Conservation (phyloP, 2,329 filamentous ascomycete species). For the Passalora sequoiae region DNA sequence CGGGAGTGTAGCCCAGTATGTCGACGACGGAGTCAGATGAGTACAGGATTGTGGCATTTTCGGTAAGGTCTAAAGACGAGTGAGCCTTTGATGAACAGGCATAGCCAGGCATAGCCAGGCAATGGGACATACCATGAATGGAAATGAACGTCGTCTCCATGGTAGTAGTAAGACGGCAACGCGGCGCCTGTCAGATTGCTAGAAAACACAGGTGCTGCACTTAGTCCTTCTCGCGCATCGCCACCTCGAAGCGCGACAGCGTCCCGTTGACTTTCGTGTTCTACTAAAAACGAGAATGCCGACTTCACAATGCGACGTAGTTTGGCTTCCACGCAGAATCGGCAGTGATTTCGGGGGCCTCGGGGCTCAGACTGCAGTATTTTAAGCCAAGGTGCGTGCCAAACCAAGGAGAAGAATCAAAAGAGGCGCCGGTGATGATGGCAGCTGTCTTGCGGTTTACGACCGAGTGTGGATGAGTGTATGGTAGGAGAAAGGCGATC, state of each 20-base stretch:
- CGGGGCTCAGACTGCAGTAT: too few relatives aligned
- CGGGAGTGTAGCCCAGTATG: conserved; percentile 72
- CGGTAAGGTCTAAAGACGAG: conserved; percentile 57
- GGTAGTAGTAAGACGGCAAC: conserved; percentile 7
- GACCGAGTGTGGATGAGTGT: too few relatives aligned
- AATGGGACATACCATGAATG: conserved; percentile 65
- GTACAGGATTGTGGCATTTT: conserved; percentile 74
- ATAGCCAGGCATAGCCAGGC: too few relatives aligned
- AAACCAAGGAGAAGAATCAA: too few relatives aligned
- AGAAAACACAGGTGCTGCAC: background rate
- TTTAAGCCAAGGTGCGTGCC: too few relatives aligned
- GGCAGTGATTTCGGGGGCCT: too few relatives aligned
- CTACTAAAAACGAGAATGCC: too few relatives aligned
- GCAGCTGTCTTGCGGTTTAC: too few relatives aligned
- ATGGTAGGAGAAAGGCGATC: too few relatives aligned
- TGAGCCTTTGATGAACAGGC: background rate
- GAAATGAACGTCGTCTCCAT: conserved; percentile 69
- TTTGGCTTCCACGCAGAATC: too few relatives aligned
- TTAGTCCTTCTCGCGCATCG: conserved; percentile 5
- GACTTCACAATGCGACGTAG: too few relatives aligned
- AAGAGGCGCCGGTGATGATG: too few relatives aligned
- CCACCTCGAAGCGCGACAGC: conserved; percentile 1
- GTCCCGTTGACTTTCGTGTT: background rate
- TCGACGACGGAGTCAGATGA: conserved; percentile 78
- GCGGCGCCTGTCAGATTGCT: background rate